phyloP scores from a whole-genome alignment of 768 basidiomycete species.

The Mycena epipterygia region DNA sequence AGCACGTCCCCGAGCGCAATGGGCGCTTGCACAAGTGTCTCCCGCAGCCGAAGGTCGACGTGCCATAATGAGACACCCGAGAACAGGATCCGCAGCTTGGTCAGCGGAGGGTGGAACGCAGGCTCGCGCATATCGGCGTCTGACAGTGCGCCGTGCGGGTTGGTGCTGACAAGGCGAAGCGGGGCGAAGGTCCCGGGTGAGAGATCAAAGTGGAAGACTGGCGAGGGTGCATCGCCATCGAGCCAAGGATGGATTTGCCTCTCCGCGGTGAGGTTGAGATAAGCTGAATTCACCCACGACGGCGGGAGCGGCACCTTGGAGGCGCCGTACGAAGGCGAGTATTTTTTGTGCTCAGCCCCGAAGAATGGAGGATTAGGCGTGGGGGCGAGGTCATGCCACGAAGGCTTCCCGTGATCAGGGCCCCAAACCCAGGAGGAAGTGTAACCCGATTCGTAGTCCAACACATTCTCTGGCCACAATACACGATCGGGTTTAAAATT shows the following conservation, averaged over 20 bases:
- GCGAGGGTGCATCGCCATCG: conserved; percentile 50
- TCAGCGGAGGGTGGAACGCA: conserved; percentile 55
- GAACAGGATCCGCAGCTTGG: conserved; percentile 56
- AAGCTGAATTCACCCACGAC: not conserved
- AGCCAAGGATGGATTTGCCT: conserved; percentile 21
- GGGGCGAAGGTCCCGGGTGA: conserved; percentile 40
- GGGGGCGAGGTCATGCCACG: conserved; percentile 12
- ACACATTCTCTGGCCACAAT: conserved; percentile 7
- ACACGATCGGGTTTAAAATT: conserved; percentile 19
- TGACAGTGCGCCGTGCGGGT: not conserved
- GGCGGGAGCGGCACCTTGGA: conserved; percentile 2
- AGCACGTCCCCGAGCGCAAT: conserved; percentile 29
- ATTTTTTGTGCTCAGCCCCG: not conserved
- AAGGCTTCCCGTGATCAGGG: conserved; percentile 4
- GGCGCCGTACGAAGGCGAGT: conserved; percentile 1
- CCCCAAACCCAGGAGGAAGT: conserved; percentile 7
- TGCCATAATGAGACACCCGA: conserved; percentile 56
- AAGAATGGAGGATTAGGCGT: conserved; percentile 7
- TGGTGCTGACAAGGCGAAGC: not conserved
- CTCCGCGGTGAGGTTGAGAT: not conserved
- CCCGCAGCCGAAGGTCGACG: conserved; percentile 45
- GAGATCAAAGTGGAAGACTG: conserved; percentile 55
- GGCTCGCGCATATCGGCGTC: too few species aligned
- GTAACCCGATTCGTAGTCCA: conserved; percentile 10
- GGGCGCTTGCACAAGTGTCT: not conserved